Conservation (phyloP, 192 early-diverging fungal species). For the Globomyces pollinis-pini region DNA sequence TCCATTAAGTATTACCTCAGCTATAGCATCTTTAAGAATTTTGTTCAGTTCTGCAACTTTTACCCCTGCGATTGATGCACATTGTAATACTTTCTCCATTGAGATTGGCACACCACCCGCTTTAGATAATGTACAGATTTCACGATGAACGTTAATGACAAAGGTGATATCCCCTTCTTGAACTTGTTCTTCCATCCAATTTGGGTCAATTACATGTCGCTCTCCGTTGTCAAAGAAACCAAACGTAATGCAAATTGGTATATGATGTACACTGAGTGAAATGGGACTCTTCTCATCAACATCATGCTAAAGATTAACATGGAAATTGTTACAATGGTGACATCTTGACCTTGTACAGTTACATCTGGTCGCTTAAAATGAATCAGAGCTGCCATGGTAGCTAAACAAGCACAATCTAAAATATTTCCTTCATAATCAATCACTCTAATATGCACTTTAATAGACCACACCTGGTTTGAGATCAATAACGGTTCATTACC, state of each 20-base stretch:
- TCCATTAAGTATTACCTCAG: too few relatives aligned
- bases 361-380: constrained; percentile 95
- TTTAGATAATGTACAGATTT: constrained; percentile 87
- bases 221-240: constrained; percentile 77
- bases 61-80: constrained; percentile 70
- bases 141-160: constrained; percentile 84
- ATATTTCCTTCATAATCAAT: constrained; percentile 93
- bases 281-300: constrained; percentile 84
- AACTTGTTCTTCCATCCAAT: constrained; percentile 77
- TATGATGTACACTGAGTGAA: constrained; percentile 90
- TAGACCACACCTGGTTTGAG: constrained; percentile 92
- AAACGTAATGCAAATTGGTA: constrained; percentile 89
- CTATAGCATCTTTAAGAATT: constrained; percentile 66
- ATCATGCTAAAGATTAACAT: constrained; percentile 55
- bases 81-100: constrained; percentile 66
- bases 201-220: constrained; percentile 71
- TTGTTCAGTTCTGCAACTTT: constrained; percentile 73
- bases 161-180: constrained; percentile 77
- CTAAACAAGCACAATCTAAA: constrained; percentile 83
- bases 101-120: constrained; percentile 80
- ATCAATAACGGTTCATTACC: too few relatives aligned
- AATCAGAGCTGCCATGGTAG: constrained; percentile 77
- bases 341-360: constrained; percentile 83
- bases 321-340: constrained; percentile 62
- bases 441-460: constrained; percentile 86